Conservation (phyloP, 176 grass and related monocot species). For the Panicum miliaceum region DNA sequence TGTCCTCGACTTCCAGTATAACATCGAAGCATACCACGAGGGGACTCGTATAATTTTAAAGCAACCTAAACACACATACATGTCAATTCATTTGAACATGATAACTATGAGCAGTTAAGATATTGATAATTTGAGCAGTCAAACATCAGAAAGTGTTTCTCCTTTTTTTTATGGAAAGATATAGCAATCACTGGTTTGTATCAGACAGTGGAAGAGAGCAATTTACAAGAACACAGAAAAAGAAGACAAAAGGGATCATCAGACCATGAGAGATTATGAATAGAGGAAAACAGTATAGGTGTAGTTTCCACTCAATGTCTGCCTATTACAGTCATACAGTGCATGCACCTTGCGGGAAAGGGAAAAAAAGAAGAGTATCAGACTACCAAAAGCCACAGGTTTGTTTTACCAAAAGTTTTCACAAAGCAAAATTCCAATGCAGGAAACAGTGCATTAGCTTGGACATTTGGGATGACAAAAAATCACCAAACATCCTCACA, state of each 20-base stretch:
- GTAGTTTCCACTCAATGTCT: background rate
- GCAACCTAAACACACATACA: background rate
- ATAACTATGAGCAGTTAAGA: background rate
- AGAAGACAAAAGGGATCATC: background rate
- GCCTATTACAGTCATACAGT: background rate
- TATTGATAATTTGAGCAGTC: background rate
- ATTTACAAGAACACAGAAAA: background rate
- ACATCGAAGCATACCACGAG: background rate
- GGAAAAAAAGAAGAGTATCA: background rate
- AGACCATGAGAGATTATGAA: background rate
- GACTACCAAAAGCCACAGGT: background rate
- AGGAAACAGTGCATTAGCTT: background rate
- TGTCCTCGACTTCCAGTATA: background rate
- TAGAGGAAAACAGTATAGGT: background rate
- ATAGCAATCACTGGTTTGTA: background rate
- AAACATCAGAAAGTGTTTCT: background rate
- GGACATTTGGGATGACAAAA: constrained; percentile 34
- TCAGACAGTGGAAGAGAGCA: background rate
- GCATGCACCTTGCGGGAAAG: background rate
- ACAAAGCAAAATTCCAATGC: constrained; percentile 10
- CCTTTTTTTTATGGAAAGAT: background rate
- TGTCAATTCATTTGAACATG: background rate
- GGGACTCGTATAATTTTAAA: background rate
- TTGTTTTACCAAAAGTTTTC: background rate
- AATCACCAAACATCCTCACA: constrained; percentile 28